Percentiles rank a stretch among this genome's conserved stretches.
Evolutionary conservation across 805 yeast genomes (phyloP).

Genomic region (Candida ulmi): DNA sequence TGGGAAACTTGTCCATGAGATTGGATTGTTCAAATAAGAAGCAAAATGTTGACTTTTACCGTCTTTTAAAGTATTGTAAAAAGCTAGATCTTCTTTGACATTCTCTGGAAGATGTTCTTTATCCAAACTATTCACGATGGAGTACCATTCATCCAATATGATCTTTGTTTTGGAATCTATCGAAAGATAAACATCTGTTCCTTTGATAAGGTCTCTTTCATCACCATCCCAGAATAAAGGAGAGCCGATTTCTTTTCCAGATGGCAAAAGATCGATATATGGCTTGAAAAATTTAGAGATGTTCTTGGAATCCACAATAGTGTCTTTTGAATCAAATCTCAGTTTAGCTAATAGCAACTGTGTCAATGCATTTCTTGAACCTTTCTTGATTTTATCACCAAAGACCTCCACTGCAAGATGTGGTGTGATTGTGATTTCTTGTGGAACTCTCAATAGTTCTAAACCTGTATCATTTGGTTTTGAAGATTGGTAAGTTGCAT

Average conservation of each 20-base stretch:
- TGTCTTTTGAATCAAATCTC: constrained; percentile 28
- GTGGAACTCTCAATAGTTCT: constrained; percentile 35
- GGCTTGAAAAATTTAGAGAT: constrained; percentile 28
- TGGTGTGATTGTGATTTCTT: constrained; percentile 31
- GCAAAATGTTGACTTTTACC: constrained; percentile 21
- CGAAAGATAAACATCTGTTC: constrained; percentile 64
- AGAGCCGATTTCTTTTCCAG: constrained; percentile 37
- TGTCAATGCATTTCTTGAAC: constrained; percentile 13
- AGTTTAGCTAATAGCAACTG: constrained; percentile 37
- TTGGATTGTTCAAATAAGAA: constrained; percentile 20
- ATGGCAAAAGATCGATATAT: constrained; percentile 46
- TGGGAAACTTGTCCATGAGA: constrained; percentile 58
- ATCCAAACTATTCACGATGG: constrained; percentile 18
- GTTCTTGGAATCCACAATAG: constrained; percentile 6
- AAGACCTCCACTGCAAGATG: constrained; percentile 28
- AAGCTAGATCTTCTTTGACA: constrained; percentile 21
- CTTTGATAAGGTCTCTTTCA: constrained; percentile 48
- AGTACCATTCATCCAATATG: constrained; percentile 58
- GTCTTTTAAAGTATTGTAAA: constrained; percentile 21
- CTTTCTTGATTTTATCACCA: constrained; percentile 7
- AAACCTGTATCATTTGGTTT: constrained; percentile 4
- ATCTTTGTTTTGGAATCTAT: constrained; percentile 39
- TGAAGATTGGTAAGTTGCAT: constrained; percentile 22
- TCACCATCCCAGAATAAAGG: constrained; percentile 63
- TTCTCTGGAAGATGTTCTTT: constrained; percentile 8